Evolutionary conservation across 495 filamentous ascomycete genomes (phyloP), one percentile per base, ranked within the genome.

Genomic region (Penicillium diatomitis): DNA sequence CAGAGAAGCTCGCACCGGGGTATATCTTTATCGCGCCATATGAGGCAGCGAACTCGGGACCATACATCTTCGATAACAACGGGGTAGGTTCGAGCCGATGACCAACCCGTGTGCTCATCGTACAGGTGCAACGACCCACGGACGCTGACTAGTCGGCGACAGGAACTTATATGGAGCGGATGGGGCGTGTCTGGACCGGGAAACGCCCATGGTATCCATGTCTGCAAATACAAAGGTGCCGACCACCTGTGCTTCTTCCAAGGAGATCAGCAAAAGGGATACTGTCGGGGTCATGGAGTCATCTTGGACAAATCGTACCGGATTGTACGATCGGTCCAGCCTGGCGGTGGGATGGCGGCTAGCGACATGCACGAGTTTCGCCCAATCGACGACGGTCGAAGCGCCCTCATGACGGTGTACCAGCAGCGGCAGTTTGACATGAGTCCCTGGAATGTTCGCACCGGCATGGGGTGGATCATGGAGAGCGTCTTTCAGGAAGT

Each of bases 381-480:
- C 46, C 69, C 54, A 4, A 70, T 76, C 47, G 66, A 70, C 33
- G 50, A 66, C 48, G 73, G 76, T 35, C 68, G 74, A 45, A 76
- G 73, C 3, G 77, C 75, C 0, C 54, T 80, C 29, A 74, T 80
- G 59, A 76, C 75, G 4, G 66, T 79, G 10, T 82, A 82, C 52
- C 73, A 79, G 48, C 74, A 74, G 44, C 72, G 74, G 32, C 71
- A 72, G 32, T 71, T 73, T 34, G 75, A 81, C 44, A 69, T 80
- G 63, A 76, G 64, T 7, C 53, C 67, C 5, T 77, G 70, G 68
- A 79, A 78, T 31, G 60, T 77, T 41, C 64, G 64, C 44, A 59
- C 61, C 2, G 70, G 72, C 8, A 58, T 73, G 40, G 73, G 72
- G 0, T 78, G 73, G 73, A 31, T 78, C 27, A 70, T 75, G 62